Percentiles rank a stretch among this genome's conserved stretches.
Conservation (phyloP, 345 rosid species). For the Populus pruinosa region DNA sequence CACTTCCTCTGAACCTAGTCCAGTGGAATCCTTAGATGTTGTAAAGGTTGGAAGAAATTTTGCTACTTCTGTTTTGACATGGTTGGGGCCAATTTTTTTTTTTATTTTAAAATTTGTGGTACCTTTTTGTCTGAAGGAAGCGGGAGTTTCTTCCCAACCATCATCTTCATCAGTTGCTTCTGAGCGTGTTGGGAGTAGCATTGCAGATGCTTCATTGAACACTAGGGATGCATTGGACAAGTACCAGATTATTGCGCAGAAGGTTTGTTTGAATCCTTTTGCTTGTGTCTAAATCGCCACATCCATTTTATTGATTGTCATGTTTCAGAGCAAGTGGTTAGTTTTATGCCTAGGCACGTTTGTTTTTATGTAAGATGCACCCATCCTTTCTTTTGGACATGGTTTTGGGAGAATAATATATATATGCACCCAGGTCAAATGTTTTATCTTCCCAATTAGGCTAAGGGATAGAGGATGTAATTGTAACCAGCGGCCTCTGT, state of each 20-base stretch:
- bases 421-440: not conserved
- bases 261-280: constrained; percentile 40
- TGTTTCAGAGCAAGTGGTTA: not conserved
- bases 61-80: constrained; percentile 7
- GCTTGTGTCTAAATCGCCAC: not conserved
- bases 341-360: not conserved
- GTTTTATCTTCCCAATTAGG: not conserved
- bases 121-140: constrained; percentile 36
- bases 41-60: constrained; percentile 42
- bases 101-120: constrained; percentile 6
- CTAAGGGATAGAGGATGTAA: not conserved
- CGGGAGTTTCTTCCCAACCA: constrained; percentile 45
- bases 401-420: not conserved
- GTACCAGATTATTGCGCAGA: constrained; percentile 74
- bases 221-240: constrained; percentile 94
- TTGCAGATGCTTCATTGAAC: constrained; percentile 62
- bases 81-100: not conserved
- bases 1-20: constrained; percentile 46
- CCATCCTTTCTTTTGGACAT: not conserved
- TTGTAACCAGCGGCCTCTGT: not conserved
- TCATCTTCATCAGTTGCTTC: constrained; percentile 48
- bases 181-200: constrained; percentile 57
- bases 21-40: constrained; percentile 44
- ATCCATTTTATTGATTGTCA: not conserved
- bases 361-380: not conserved